Evolutionary conservation across 129 eudicot species (phyloP).

Genomic region (Lactuca saligna): DNA sequence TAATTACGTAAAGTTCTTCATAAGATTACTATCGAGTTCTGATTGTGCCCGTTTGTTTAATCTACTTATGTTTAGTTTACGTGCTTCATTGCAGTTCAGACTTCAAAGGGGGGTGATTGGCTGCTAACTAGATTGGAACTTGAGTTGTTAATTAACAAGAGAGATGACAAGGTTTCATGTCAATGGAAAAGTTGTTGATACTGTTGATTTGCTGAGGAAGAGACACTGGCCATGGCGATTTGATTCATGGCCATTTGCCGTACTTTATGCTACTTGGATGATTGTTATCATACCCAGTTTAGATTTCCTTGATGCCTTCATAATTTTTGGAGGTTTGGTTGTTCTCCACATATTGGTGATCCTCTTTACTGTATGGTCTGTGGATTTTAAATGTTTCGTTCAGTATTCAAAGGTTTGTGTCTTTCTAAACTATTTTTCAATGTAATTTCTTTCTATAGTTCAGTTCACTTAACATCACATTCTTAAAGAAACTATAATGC

Average conservation of each 20-base stretch:
- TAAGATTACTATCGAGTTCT: background rate
- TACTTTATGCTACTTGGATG: constrained; percentile 67
- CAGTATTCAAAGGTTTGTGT: constrained; percentile 70
- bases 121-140: constrained; percentile 5
- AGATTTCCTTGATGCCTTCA: constrained; percentile 62
- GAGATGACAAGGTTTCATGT: constrained; percentile 69
- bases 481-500: too few relatives aligned
- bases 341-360: constrained; percentile 60
- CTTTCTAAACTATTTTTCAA: background rate
- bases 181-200: constrained; percentile 87
- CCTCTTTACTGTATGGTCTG: constrained; percentile 95
- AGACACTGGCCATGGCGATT: constrained; percentile 71
- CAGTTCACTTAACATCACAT: background rate
- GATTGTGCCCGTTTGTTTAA: constrained; percentile 13
- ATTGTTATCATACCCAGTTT: constrained; percentile 55
- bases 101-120: constrained; percentile 1
- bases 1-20: background rate
- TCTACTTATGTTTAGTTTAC: constrained; percentile 11
- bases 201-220: constrained; percentile 73
- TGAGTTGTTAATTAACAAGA: background rate
- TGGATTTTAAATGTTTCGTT: constrained; percentile 80
- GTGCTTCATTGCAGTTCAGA: constrained; percentile 12
- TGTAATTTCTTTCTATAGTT: too few relatives aligned
- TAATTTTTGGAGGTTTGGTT: constrained; percentile 57
- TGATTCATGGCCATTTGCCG: constrained; percentile 72